Evolutionary conservation across 768 basidiomycete genomes (phyloP).

Genomic region (Trametes punicea): DNA sequence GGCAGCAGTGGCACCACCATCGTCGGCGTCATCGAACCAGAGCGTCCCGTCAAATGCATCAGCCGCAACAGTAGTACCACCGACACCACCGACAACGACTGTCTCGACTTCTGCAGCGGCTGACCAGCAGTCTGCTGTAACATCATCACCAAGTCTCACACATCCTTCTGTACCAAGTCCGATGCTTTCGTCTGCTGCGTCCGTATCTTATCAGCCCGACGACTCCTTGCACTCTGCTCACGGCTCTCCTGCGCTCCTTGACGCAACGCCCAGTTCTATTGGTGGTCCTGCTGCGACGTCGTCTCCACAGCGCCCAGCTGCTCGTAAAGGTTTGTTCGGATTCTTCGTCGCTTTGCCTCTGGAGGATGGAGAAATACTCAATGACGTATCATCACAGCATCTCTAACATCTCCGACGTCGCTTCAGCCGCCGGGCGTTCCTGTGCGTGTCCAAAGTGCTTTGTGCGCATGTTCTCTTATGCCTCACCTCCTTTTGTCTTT

Average conservation of each 20-base stretch:
- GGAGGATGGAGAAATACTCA: not conserved
- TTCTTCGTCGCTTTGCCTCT: conserved; percentile 34
- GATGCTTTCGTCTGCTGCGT: conserved; percentile 69
- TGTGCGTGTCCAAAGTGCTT: conserved; percentile 13
- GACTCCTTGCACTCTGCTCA: conserved; percentile 68
- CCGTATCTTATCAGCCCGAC: conserved; percentile 55
- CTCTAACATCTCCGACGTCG: conserved; percentile 19
- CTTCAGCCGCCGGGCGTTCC: conserved; percentile 15
- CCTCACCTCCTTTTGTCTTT: not conserved
- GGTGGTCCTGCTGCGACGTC: conserved; percentile 47
- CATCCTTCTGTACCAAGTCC: conserved; percentile 82
- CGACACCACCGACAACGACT: conserved; percentile 35
- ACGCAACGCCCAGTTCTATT: conserved; percentile 47
- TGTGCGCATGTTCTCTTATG: conserved; percentile 14
- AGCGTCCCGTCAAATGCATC: conserved; percentile 35
- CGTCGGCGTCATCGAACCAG: conserved; percentile 38
- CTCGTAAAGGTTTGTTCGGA: conserved; percentile 45
- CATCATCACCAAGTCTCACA: conserved; percentile 81
- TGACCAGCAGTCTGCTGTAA: conserved; percentile 37
- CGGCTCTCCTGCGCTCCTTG: conserved; percentile 72
- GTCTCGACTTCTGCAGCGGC: conserved; percentile 31
- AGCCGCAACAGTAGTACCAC: conserved; percentile 34
- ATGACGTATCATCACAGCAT: conserved; percentile 42
- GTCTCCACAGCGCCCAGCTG: conserved; percentile 52
- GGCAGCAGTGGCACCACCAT: conserved; percentile 42